Evolutionary conservation across 1,284 basidiomycete species (phyloP), one percentile per base, ranked within the genome.

Genomic region (Papiliotrema fonsecae): DNA sequence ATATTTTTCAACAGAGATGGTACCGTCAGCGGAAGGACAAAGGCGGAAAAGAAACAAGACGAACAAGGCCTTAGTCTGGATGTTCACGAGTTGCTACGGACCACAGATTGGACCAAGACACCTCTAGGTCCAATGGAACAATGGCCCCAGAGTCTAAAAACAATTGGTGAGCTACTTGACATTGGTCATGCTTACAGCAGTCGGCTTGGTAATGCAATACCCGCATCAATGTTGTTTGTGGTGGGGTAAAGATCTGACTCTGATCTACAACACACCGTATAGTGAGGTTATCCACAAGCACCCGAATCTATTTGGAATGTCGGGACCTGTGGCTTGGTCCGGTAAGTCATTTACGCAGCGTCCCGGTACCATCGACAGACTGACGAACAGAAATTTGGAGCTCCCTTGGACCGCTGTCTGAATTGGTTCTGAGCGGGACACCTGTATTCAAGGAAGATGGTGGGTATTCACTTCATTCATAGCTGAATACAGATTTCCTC

Each of bases 241-340:
- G 70, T 71, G 69, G 67, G 69, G 70, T 11, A 52, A 57, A 41
- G 67, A 73, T 19, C 47, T 69, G 25, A 69, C 67, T 2, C 39
- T 71, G 46, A 57, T 74, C 13, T 74, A 74, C 53, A 74, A 74
- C 46, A 61, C 64, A 39, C 52, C 55, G 1, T 71, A 67, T 34
- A 61, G 69, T 7, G 61, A 64, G 45, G 58, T 58, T 24, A 65
- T 64, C 26, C 56, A 52, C 26, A 67, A 70, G 40, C 72, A 74
- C 31, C 72, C 72, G 0, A 28, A 57, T 30, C 45, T 67, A 10
- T 74, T 72, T 49, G 72, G 69, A 2, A 65, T 59, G 57, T 63
- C 64, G 2, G 69, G 72, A 1, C 45, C 62, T 0, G 42, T 56
- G 13, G 63, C 66, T 2, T 72, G 69, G 66, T 54, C 66, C 6